These are phyloP conservation scores for Chlorella sp. DNA, from an alignment of 139 green algal genomes.

Conservation along the genomic window DNA sequence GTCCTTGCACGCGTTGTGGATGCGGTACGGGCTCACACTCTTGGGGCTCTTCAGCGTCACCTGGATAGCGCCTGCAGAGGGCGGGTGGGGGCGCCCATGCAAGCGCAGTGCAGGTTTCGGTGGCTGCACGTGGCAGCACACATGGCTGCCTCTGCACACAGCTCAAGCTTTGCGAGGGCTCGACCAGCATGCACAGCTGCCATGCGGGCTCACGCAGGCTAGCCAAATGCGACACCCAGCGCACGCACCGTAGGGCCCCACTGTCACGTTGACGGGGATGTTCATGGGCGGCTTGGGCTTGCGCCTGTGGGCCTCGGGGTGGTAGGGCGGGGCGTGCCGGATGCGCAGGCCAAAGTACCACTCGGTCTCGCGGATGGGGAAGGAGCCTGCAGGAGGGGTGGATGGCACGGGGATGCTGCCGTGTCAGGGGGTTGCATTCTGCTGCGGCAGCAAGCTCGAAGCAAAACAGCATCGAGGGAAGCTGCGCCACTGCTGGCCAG, in stretches of 20 bases:
- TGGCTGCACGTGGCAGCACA: not conserved
- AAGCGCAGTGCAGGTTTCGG: not conserved
- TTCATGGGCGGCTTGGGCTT: constrained; percentile 65
- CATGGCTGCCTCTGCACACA: not conserved
- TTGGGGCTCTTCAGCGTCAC: constrained; percentile 63
- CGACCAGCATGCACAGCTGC: not conserved
- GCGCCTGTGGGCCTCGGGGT: constrained; percentile 2
- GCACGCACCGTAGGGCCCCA: constrained; percentile 68
- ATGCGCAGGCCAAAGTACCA: constrained; percentile 85
- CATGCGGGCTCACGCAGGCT: not conserved
- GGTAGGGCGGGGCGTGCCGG: constrained; percentile 1
- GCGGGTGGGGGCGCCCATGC: not conserved
- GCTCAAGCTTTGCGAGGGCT: not conserved
- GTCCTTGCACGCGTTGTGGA: constrained; percentile 80
- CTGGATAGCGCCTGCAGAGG: constrained; percentile 55
- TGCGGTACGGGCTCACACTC: constrained; percentile 72
- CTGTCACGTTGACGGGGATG: constrained; percentile 86
- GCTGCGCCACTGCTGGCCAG: not conserved
- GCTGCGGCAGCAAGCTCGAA: not conserved
- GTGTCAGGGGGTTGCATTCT: too few species aligned
- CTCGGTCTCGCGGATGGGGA: constrained; percentile 65
- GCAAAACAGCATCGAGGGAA: not conserved
- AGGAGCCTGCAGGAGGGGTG: constrained; percentile 42
- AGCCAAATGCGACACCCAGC: too few species aligned
- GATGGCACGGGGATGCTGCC: not conserved